Evolutionary conservation across 2,329 filamentous ascomycete genomes (phyloP), one percentile per base, ranked within the genome.

Genomic region (Hymenoscyphus linearis): DNA sequence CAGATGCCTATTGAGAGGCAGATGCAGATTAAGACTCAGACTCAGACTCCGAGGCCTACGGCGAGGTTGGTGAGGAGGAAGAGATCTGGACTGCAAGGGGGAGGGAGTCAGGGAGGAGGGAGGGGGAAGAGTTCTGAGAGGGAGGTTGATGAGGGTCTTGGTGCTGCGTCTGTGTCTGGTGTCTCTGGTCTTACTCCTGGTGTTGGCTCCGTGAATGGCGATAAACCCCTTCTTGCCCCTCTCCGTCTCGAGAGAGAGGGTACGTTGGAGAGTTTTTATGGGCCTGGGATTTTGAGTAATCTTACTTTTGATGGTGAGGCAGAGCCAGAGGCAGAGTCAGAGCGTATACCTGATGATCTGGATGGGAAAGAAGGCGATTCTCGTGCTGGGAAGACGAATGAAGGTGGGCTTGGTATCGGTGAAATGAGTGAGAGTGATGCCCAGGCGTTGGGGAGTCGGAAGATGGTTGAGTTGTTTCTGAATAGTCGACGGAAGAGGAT

Each of bases 391-490:
- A n/a, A n/a, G n/a, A n/a, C n/a, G 12, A n/a, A 35, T 55, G 37
- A 4, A 4, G 37, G 37, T 4, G 69, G 52, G 60, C 70, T 58
- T 57, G 60, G 52, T n/a, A 36, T 52, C 9, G 54, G 59, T 5
- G 55, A 58, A 27, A 14, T 57, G 52, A 55, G 64, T 64, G 60
- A 66, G 35, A 31, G 36, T 12, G 72, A 75, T 44, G 69, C 72
- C 0, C 76, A 78, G 61, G 70, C 69, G 0, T 69, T 77, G 62
- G 78, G 78, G 2, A 80, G 80, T 66, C 78, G 78, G 69, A 74
- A 74, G 50, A 83, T 84, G 78, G 81, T 84, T 7, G 81, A 84
- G 58, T 62, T 79, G 55, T 84, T 84, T 67, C 72, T 84, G 31
- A 82, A 74, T 62, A 81, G 77, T 54, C 75, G 81, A 18, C 75